Evolutionary conservation across 208 protist genomes (phyloP), one percentile per base, ranked within the genome.

Genomic region (Trypanosoma brucei): DNA sequence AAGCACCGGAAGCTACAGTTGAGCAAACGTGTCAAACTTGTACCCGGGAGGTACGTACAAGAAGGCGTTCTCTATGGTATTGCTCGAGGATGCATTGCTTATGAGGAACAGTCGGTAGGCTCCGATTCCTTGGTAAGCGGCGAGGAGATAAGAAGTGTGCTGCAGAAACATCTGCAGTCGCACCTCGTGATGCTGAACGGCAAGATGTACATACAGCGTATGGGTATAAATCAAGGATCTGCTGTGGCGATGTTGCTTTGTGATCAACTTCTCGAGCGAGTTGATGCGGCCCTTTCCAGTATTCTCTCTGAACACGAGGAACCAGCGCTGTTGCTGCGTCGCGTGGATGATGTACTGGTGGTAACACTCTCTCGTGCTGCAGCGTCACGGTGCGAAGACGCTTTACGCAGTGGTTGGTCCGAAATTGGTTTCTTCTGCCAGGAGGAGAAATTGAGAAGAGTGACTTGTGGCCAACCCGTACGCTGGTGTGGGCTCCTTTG

Each of bases 161-260:
- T 89, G 2, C 37, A 55, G 30, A 68, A 82, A 7, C 82, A 89
- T 54, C 42, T 87, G 0, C 70, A 72, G 30, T 42, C 46, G 40
- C 81, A 93, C 42, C 64, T 86, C 37, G 62, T 88, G 3, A 55
- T 71, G 9, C n/a, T 86, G 2, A 40, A 68, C 49, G 64, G 70
- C 45, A 73, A 57, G n/a, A 55, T 86, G 14, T 88, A 76, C 49
- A 57, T 55, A 44, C 87, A 93, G 55, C 53, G 42, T 44, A 6
- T 66, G 2, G 87, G 87, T 33, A 84, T 93, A 39, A 46, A 68
- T 36, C 87, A 93, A 65, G 87, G 87, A 56, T 89, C 84, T 36
- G 69, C 87, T 0, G 84, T 93, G 34, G 75, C 82, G 30, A 88
- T 86, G 80, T 74, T 93, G 45, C 62, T 93, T 8, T 93, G 87